Base-by-base conservation (phyloP, 257 asterid species). In the Solanum tarijense region DNA sequence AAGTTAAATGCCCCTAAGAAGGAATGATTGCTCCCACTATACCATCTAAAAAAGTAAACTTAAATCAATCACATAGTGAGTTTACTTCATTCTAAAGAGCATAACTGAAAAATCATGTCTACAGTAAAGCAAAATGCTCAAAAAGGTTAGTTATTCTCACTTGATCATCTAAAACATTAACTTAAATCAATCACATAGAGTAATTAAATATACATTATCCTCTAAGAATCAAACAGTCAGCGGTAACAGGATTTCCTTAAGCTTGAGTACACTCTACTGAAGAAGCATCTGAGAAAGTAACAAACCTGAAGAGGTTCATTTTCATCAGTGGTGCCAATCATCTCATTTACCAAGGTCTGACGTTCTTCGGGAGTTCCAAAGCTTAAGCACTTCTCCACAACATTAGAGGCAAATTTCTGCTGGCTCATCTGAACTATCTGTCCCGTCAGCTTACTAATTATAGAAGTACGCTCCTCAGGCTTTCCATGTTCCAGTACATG, bases 391-490 rank as follows among this genome's bases (percentile, higher is more conserved):
- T 95, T 96, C 92, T 95, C 98, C 25, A 96, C 92, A 7, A 96
- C 98, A 90, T 96, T 96, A n/a, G 98, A 95, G 27, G 98, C 98
- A 89, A 93, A 96, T 62, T 96, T 96, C 89, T 95, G 98, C 92
- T 94, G 98, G 91, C 98, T 95, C 98, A 96, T 96, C 88, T 92
- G 94, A 76, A 96, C 98, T 48, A 93, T 93, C 89, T 94, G 95
- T 46, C 98, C 98, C 86, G 66, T 91, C 76, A 96, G 90, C 91
- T 95, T 90, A 83, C 71, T 88, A 62, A 96, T 96, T 87, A 96
- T 94, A 36, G 90, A 78, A 0, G 98, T 85, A 48, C 98, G 92
- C 84, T 95, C 98, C 2, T 88, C 90, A n/a, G 98, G 97, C 86
- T 95, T 92, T 83, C 98, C 98, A 81, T 95, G 98, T 79, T 95